phyloP scores from a whole-genome alignment of 257 asterid genomes.

The Nicotiana benthamiana region DNA sequence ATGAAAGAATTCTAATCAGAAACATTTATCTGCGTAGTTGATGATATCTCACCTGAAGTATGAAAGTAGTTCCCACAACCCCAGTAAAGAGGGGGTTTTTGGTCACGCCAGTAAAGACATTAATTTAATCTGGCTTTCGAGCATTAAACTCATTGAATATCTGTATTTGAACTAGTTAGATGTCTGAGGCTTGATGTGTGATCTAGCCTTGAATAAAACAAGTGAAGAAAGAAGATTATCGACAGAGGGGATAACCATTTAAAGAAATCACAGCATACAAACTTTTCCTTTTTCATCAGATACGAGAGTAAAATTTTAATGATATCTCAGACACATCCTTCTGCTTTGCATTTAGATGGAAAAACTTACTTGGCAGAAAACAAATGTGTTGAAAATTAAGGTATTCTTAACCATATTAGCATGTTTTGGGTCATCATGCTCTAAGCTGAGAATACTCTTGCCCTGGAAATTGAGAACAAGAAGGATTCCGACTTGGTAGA shows the following conservation, averaged over 20 bases:
- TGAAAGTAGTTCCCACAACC: conserved; percentile 67
- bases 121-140: conserved; percentile 73
- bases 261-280: not conserved
- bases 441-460: conserved; percentile 48
- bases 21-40: not conserved
- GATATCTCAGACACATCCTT: not conserved
- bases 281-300: not conserved
- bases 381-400: conserved; percentile 71
- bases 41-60: conserved; percentile 52
- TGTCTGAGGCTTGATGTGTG: not conserved
- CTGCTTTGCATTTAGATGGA: conserved; percentile 1
- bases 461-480: conserved; percentile 64
- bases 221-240: not conserved
- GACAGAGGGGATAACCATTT: not conserved
- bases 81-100: conserved; percentile 73
- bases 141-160: conserved; percentile 83
- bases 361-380: conserved; percentile 84
- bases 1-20: not conserved
- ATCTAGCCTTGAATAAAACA: not conserved
- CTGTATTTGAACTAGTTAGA: conserved; percentile 27
- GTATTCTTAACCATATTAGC: conserved; percentile 75
- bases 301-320: not conserved
- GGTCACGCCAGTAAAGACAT: conserved; percentile 75
- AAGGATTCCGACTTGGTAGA: conserved; percentile 72
- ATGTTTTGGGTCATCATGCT: conserved; percentile 27